These are phyloP conservation scores for Rhizophagus sp. DNA, from an alignment of 192 early-diverging fungal genomes.

Conservation along the genomic window DNA sequence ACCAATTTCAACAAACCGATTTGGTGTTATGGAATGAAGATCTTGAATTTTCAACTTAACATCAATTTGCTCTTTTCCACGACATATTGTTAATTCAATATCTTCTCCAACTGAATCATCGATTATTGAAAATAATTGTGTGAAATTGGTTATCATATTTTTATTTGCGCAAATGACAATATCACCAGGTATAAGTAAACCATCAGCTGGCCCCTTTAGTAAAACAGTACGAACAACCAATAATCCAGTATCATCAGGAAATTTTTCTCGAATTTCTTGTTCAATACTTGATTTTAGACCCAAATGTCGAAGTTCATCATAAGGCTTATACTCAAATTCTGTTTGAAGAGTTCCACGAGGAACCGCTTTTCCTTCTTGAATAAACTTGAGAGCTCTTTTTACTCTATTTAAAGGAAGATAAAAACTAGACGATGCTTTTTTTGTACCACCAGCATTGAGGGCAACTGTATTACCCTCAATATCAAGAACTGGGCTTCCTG, in stretches of 20 bases:
- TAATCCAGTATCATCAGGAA: conserved; percentile 72
- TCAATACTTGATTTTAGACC: conserved; percentile 70
- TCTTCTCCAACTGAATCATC: conserved; percentile 60
- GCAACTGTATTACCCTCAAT: conserved; percentile 76
- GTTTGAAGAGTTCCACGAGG: conserved; percentile 77
- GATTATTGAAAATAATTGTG: conserved; percentile 58
- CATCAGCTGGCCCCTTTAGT: conserved; percentile 68
- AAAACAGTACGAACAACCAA: conserved; percentile 63
- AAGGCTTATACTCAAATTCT: conserved; percentile 67
- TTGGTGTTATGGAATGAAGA: conserved; percentile 77
- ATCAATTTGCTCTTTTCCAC: conserved; percentile 53
- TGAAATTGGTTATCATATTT: conserved; percentile 70
- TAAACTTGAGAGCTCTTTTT: conserved; percentile 59
- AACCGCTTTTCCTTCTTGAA: conserved; percentile 58
- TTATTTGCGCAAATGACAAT: conserved; percentile 69
- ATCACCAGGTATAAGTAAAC: conserved; percentile 66
- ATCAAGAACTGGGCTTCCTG: conserved; percentile 77
- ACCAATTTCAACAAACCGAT: conserved; percentile 82
- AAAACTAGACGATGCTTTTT: conserved; percentile 66
- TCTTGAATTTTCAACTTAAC: conserved; percentile 62
- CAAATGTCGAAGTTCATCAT: conserved; percentile 69
- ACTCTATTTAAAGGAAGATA: conserved; percentile 78
- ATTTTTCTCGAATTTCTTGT: conserved; percentile 57
- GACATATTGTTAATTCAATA: conserved; percentile 56
- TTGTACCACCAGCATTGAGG: conserved; percentile 69